These are phyloP conservation scores for Spiromastix sp. DNA, from an alignment of 2,329 filamentous ascomycete genomes.

Conservation along the genomic window DNA sequence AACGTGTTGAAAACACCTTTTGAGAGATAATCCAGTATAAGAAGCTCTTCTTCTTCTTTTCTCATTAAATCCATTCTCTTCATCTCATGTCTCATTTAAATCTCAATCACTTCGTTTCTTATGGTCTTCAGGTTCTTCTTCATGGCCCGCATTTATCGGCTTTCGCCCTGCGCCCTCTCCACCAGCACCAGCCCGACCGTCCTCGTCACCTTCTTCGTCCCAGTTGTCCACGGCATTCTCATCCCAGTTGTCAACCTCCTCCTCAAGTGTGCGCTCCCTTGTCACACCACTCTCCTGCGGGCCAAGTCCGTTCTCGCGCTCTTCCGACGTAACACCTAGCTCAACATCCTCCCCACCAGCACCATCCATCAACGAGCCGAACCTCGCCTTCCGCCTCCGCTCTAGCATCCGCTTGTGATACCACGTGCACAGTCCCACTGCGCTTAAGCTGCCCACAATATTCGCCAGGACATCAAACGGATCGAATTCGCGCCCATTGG, in stretches of 20 bases:
- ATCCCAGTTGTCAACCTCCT: constrained; percentile 89
- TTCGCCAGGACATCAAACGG: constrained; percentile 82
- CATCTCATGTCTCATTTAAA: neutral
- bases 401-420: constrained; percentile 96
- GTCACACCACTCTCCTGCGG: constrained; percentile 56
- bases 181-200: constrained; percentile 1
- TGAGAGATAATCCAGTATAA: too few relatives aligned
- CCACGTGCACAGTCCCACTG: constrained; percentile 67
- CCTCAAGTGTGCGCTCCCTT: constrained; percentile 48
- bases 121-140: constrained; percentile 13
- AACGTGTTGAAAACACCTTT: too few relatives aligned
- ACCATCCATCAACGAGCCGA: constrained; percentile 53
- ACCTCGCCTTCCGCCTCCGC: constrained; percentile 62
- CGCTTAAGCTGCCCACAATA: constrained; percentile 63
- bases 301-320: constrained; percentile 22
- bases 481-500: constrained; percentile 63
- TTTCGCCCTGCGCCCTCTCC: constrained; percentile 15
- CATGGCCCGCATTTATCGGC: constrained; percentile 13
- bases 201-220: constrained; percentile 42
- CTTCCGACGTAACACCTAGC: constrained; percentile 5
- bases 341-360: constrained; percentile 28
- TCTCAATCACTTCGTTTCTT: constrained; percentile 26
- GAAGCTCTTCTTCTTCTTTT: neutral
- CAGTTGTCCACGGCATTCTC: constrained; percentile 64
- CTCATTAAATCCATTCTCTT: too few relatives aligned